Base-by-base conservation (phyloP, 495 filamentous ascomycete genomes). In the Hypoxylon rickii region DNA sequence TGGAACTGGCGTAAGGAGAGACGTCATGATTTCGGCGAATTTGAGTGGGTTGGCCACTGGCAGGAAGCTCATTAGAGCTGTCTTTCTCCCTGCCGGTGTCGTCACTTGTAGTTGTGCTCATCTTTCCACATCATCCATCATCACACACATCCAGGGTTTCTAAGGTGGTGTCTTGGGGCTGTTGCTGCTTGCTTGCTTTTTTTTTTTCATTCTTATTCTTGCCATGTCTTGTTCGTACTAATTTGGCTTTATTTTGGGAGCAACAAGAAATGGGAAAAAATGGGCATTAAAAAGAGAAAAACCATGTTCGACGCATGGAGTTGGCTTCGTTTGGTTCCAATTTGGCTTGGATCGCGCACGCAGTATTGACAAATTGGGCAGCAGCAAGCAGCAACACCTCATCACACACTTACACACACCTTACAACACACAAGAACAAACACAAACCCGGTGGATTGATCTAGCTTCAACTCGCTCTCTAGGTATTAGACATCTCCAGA, bases 21-120 rank as follows among this genome's bases (percentile, higher is more conserved):
- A 64, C 83, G 79, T 59, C 77, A 77, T 62, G 75, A 86, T 67
- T 81, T 88, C 66, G 85, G 85, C 64, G 89, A 91, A 68, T 72
- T 88, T 68, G 90, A 92, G 79, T 92, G 91, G 81, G 89, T 96
- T 81, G 92, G 90, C 76, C 89, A 86, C 71, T 94, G 89, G 88
- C 81, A 88, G 64, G 85, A 89, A 42, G 63, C 74, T 59, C 72
- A 71, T 58, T 75, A n/a, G 62, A 68, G 64, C 58, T 42, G 12
- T 34, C 17, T 39, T 29, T 12, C 43, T 64, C 64, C 53, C 59
- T 40, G 58, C 70, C 57, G 51, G 70, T 67, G 47, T 61, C 65
- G 73, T 63, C 79, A 79, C 71, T 80, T 80, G 80, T 82, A 78
- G 79, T 79, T 79, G 72, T 58, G 72, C 70, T 72, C 57, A 66